Conservation (phyloP, 164 flowering plant genomes). For the Annona cherimola region DNA sequence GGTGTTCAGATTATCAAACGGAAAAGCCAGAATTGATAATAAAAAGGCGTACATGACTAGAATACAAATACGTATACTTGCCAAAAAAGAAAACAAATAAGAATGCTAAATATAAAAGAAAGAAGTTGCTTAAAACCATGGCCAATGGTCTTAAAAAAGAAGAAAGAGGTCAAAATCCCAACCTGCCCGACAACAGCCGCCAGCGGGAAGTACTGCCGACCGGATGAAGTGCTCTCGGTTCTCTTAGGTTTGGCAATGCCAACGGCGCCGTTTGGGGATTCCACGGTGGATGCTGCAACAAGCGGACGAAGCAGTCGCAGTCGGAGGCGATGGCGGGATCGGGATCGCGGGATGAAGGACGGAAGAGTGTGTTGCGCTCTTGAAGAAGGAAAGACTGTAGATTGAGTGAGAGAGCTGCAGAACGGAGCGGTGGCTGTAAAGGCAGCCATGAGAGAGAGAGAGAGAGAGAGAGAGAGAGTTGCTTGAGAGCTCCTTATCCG, state of each 20-base stretch:
- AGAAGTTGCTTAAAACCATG: not conserved
- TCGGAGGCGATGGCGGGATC: constrained; percentile 7
- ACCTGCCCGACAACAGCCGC: constrained; percentile 99
- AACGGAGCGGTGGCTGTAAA: not conserved
- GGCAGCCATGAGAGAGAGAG: constrained; percentile 5
- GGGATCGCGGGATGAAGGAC: constrained; percentile 18
- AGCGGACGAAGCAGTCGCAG: constrained; percentile 9
- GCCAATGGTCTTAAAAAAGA: not conserved
- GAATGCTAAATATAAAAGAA: not conserved
- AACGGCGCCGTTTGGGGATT: constrained; percentile 56
- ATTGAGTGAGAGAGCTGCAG: constrained; percentile 9
- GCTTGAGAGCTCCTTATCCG: too few relatives aligned
- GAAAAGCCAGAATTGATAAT: too few relatives aligned
- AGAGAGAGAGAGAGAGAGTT: not conserved
- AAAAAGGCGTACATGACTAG: too few relatives aligned
- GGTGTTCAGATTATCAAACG: too few relatives aligned
- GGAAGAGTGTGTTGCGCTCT: constrained; percentile 11
- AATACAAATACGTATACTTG: too few relatives aligned
- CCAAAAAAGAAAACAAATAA: too few relatives aligned
- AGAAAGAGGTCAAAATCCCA: not conserved
- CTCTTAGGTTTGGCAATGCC: constrained; percentile 15
- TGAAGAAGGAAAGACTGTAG: constrained; percentile 17
- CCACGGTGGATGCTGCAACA: constrained; percentile 30
- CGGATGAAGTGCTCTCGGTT: constrained; percentile 33
- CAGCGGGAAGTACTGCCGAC: constrained; percentile 76